These are phyloP conservation scores for Vaccinium vitisidaea DNA, from an alignment of 148 eudicot genomes.

Conservation along the genomic window DNA sequence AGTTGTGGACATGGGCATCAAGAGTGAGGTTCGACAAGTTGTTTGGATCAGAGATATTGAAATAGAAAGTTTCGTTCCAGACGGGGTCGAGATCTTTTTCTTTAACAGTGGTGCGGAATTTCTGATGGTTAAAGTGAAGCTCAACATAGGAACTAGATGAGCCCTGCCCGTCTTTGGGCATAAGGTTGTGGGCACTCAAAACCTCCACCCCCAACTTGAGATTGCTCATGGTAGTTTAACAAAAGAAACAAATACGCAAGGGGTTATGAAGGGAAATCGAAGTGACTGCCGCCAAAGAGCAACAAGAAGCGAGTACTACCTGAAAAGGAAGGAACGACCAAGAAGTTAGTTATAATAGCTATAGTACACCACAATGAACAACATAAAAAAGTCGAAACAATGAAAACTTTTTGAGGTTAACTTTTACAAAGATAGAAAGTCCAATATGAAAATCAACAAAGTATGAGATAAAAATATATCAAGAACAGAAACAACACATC, in stretches of 20 bases:
- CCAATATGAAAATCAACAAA: not conserved
- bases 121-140: slow-evolving; percentile 71
- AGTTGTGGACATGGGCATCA: slow-evolving; percentile 62
- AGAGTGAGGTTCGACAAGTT: slow-evolving; percentile 53
- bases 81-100: slow-evolving; percentile 73
- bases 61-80: slow-evolving; percentile 86
- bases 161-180: slow-evolving; percentile 71
- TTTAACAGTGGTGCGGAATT: slow-evolving; percentile 60
- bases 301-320: not conserved
- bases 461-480: not conserved
- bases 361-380: not conserved
- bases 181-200: slow-evolving; percentile 69
- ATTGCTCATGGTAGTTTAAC: slow-evolving; percentile 39
- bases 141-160: slow-evolving; percentile 73
- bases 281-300: not conserved
- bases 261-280: not conserved
- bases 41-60: slow-evolving; percentile 64
- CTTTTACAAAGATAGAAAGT: not conserved
- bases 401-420: not conserved
- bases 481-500: not conserved
- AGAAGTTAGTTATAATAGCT: not conserved
- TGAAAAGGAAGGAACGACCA: slow-evolving; percentile 13
- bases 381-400: not conserved
- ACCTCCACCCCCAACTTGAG: slow-evolving; percentile 89
- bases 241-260: not conserved